phyloP scores from a whole-genome alignment of 805 yeast species.

The Saccharomycopsis sp. region DNA sequence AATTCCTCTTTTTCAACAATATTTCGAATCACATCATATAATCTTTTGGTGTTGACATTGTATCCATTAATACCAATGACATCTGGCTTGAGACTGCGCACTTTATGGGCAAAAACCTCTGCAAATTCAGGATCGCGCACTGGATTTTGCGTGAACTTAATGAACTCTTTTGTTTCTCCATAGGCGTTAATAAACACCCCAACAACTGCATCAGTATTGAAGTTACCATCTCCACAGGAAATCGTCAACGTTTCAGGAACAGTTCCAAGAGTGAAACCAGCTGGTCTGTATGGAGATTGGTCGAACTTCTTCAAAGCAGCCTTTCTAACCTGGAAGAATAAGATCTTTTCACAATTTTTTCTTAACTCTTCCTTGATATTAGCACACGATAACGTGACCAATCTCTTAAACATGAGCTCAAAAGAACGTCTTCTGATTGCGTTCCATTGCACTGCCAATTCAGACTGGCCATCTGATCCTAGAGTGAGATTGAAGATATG shows the following conservation, averaged over 20 bases:
- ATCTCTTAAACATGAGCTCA: constrained; percentile 57
- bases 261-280: constrained; percentile 70
- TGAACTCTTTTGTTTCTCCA: constrained; percentile 69
- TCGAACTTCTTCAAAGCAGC: constrained; percentile 66
- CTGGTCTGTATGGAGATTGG: constrained; percentile 90
- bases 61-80: constrained; percentile 88
- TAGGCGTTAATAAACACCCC: constrained; percentile 73
- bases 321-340: constrained; percentile 65
- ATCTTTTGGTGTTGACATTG: constrained; percentile 60
- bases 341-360: constrained; percentile 63
- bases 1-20: constrained; percentile 53
- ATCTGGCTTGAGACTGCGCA: constrained; percentile 70
- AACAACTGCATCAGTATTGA: constrained; percentile 75
- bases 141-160: constrained; percentile 73
- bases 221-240: constrained; percentile 81
- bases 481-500: constrained; percentile 47
- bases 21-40: constrained; percentile 49
- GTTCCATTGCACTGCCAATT: constrained; percentile 76
- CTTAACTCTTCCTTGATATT: constrained; percentile 80
- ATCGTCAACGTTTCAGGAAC: constrained; percentile 78
- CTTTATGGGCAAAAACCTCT: constrained; percentile 51
- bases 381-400: constrained; percentile 59
- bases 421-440: constrained; percentile 61
- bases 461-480: constrained; percentile 74
- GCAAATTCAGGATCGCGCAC: constrained; percentile 55